Evolutionary conservation across 2,329 filamentous ascomycete species (phyloP).

Genomic region (Coniochaeta hoffmannii): DNA sequence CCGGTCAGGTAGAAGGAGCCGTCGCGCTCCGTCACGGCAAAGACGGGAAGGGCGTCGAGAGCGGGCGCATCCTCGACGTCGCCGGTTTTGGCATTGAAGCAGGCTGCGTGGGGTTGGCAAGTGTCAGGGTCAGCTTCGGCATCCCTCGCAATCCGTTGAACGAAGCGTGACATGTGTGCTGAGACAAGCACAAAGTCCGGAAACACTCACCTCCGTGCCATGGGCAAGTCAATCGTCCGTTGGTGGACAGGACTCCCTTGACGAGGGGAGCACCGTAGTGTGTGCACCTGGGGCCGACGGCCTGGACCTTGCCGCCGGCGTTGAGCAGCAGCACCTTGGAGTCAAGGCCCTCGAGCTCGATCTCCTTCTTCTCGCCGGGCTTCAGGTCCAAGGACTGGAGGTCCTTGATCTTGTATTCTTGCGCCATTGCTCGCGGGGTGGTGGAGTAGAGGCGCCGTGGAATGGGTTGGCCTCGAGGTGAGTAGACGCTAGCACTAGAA

Average conservation of each 20-base stretch:
- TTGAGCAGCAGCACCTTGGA: constrained; percentile 85
- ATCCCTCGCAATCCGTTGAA: background rate
- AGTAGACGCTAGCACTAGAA: background rate
- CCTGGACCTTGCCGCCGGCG: constrained; percentile 66
- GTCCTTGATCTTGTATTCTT: constrained; percentile 67
- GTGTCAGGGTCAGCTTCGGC: background rate
- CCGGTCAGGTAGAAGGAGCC: constrained; percentile 79
- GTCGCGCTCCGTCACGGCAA: constrained; percentile 72
- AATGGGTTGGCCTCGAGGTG: background rate
- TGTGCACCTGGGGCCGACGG: constrained; percentile 74
- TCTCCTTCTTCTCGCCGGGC: constrained; percentile 78
- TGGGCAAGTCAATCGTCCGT: constrained; percentile 82
- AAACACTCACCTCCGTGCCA: constrained; percentile 76
- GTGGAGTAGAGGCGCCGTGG: constrained; percentile 6
- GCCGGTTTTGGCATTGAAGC: constrained; percentile 82
- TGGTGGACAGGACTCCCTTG: constrained; percentile 75
- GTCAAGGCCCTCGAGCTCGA: constrained; percentile 83
- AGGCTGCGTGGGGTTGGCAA: constrained; percentile 61
- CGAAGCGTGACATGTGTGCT: background rate
- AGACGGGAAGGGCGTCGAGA: constrained; percentile 76
- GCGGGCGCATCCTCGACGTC: constrained; percentile 95
- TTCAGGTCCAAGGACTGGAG: constrained; percentile 67
- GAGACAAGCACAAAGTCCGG: background rate
- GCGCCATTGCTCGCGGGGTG: constrained; percentile 35
- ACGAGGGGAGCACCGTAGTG: constrained; percentile 89